These are phyloP conservation scores for Aspergillus sp. DNA, from an alignment of 2,329 filamentous ascomycete genomes.

Conservation along the genomic window DNA sequence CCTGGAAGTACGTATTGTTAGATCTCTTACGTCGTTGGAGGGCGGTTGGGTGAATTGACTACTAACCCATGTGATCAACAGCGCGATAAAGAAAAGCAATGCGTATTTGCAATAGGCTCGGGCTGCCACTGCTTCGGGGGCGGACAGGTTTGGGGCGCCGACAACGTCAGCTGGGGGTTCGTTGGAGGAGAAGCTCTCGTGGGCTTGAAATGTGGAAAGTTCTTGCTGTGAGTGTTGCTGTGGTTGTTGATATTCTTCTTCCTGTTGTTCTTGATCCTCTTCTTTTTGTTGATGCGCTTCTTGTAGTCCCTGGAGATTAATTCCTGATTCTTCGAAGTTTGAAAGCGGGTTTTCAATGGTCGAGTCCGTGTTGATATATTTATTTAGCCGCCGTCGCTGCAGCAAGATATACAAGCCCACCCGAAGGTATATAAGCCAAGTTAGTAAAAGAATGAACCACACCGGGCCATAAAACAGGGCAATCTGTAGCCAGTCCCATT, in stretches of 20 bases:
- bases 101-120: conserved; percentile 4
- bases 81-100: conserved; percentile 23
- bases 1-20: conserved; percentile 3
- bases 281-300: no score
- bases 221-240: background rate
- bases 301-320: background rate
- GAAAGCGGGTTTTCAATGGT: background rate
- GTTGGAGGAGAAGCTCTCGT: no score
- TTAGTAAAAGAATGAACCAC: conserved; percentile 16
- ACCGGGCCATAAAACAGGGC: conserved; percentile 54
- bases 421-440: conserved; percentile 16
- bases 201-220: background rate
- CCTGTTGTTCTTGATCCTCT: no score
- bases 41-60: background rate
- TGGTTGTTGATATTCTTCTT: no score
- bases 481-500: conserved; percentile 63
- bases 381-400: background rate
- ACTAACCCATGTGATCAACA: conserved; percentile 28
- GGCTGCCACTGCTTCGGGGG: background rate
- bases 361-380: background rate
- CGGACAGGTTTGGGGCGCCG: background rate
- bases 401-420: conserved; percentile 4
- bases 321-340: background rate
- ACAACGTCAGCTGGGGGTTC: no score
- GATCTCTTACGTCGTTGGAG: background rate